These are phyloP conservation scores for Globisporangium irregulare DNA, from an alignment of 352 stramenopile genomes.

Conservation along the genomic window DNA sequence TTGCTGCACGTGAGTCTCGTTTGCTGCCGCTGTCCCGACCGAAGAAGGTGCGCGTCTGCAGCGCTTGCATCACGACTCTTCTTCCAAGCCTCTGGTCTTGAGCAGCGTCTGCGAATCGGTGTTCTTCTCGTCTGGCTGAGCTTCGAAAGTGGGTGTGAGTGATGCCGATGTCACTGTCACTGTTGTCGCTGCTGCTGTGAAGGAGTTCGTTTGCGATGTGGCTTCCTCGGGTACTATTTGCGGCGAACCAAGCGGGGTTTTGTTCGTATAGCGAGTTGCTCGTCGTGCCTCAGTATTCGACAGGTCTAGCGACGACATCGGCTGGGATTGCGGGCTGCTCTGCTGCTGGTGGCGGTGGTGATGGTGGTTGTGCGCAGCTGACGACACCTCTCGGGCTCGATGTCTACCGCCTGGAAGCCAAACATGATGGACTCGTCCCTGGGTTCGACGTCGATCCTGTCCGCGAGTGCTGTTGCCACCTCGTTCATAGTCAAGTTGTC, in stretches of 20 bases:
- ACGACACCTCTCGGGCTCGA: not conserved
- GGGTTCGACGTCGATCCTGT: constrained; percentile 6
- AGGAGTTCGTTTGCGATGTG: not conserved
- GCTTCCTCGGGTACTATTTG: not conserved
- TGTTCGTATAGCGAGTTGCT: not conserved
- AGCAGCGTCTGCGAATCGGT: not conserved
- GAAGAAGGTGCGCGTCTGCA: not conserved
- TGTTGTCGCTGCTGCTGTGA: not conserved
- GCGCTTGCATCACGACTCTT: not conserved
- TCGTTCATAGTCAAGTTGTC: constrained; percentile 6
- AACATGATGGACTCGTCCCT: constrained; percentile 7
- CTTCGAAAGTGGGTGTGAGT: not conserved
- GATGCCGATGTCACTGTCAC: not conserved
- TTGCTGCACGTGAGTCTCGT: not conserved
- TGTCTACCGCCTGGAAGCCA: constrained; percentile 5
- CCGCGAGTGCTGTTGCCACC: not conserved
- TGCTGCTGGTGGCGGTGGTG: not conserved
- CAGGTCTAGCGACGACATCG: not conserved
- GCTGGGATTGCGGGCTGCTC: not conserved
- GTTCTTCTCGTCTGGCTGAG: too few relatives aligned
- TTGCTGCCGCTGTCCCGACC: too few relatives aligned
- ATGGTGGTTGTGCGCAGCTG: too few relatives aligned
- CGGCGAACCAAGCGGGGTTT: not conserved
- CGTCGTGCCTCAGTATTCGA: not conserved
- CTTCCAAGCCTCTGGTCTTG: not conserved